Percentiles rank a stretch among this genome's conserved stretches.
phyloP scores from a whole-genome alignment of 257 asterid genomes.

The Paraleonurus japonicus region DNA sequence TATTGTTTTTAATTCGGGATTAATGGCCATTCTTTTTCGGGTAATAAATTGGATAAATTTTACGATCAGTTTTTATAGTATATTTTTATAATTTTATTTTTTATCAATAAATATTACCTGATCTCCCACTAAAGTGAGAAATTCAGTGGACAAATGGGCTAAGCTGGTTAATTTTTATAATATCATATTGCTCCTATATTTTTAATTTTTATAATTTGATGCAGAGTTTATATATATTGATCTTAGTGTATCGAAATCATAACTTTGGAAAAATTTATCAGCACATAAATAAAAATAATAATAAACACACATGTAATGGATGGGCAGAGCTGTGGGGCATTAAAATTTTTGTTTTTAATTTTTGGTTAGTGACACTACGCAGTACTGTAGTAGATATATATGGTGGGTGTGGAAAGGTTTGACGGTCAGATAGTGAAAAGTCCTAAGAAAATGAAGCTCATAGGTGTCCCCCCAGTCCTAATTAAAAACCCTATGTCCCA shows the following conservation, averaged over 20 bases:
- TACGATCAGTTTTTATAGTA: neutral
- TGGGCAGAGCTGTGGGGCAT: neutral
- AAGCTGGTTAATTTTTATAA: no score
- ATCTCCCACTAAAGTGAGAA: no score
- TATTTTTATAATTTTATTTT: no score
- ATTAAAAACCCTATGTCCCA: slow-evolving; percentile 22
- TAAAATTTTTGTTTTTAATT: neutral
- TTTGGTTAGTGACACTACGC: neutral
- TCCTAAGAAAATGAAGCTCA: slow-evolving; percentile 25
- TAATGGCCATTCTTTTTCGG: slow-evolving; percentile 5
- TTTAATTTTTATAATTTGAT: no score
- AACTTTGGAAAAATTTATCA: no score
- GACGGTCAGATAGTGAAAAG: slow-evolving; percentile 20
- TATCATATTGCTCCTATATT: no score
- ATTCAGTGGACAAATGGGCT: no score
- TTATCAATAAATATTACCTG: no score
- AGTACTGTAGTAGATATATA: slow-evolving; percentile 4
- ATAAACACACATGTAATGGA: no score
- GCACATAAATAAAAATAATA: no score
- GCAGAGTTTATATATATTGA: no score
- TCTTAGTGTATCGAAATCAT: no score
- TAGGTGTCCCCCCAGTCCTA: slow-evolving; percentile 29
- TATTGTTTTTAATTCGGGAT: neutral
- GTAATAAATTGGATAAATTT: neutral
- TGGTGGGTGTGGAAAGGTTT: slow-evolving; percentile 26